Percentiles rank a stretch among this genome's conserved stretches.
Conservation (phyloP, 164 flowering plant species). For the grape (Vitis vinifera) region DNA sequence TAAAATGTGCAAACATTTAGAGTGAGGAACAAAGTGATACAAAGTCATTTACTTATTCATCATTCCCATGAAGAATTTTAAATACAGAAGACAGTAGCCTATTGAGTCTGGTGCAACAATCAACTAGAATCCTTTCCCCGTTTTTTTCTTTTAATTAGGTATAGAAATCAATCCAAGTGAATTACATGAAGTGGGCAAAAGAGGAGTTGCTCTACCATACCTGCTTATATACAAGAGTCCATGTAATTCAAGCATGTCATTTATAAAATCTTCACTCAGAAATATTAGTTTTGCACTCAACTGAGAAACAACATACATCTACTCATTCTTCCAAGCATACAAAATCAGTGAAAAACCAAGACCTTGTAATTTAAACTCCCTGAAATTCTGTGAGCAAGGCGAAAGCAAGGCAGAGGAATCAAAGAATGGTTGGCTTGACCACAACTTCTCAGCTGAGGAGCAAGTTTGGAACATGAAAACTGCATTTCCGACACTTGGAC, state of each 20-base stretch:
- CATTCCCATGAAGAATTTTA: neutral
- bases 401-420: conserved; percentile 8
- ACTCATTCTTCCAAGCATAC: conserved; percentile 20
- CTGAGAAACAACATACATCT: neutral
- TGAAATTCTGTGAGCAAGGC: conserved; percentile 5
- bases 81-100: neutral
- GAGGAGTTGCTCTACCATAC: neutral
- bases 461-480: conserved; percentile 22
- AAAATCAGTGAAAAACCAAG: conserved; percentile 8
- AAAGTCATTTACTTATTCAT: too few relatives aligned
- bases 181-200: neutral
- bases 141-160: too few relatives aligned
- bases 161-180: neutral
- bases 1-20: neutral
- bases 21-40: neutral
- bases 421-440: conserved; percentile 5
- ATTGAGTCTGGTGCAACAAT: neutral
- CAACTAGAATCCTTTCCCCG: neutral
- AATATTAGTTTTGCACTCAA: neutral
- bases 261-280: neutral
- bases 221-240: neutral
- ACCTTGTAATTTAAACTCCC: conserved; percentile 5
- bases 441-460: conserved; percentile 13
- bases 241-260: neutral
- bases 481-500: conserved; percentile 8